Conservation (phyloP, 306 rosid genomes). For the Acmispon strigosus region DNA sequence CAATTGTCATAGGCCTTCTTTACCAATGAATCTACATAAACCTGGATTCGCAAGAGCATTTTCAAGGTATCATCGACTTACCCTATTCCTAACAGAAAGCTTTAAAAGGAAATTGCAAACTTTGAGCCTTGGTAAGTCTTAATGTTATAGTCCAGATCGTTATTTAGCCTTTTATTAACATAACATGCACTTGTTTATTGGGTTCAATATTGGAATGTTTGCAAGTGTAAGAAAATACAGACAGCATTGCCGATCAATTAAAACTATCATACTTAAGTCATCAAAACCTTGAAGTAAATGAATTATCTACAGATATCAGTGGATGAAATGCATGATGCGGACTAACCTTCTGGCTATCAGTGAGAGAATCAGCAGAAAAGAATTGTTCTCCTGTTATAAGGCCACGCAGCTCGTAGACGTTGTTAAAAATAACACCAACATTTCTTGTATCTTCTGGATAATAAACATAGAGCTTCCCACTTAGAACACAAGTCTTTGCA, state of each 20-base stretch:
- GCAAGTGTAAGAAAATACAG: constrained; percentile 1
- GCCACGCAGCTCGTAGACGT: constrained; percentile 84
- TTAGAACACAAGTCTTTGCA: constrained; percentile 88
- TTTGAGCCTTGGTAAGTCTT: constrained; percentile 4
- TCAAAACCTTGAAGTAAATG: not conserved
- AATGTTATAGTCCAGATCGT: not conserved
- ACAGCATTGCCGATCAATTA: not conserved
- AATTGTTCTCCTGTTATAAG: constrained; percentile 80
- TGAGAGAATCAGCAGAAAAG: constrained; percentile 78
- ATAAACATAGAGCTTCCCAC: constrained; percentile 86
- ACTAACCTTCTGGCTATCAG: constrained; percentile 84
- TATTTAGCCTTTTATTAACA: not conserved
- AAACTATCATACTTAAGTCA: not conserved
- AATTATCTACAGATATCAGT: not conserved
- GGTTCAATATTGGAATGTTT: not conserved
- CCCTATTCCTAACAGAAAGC: constrained; percentile 6
- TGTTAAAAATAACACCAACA: constrained; percentile 81
- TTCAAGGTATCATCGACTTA: constrained; percentile 14
- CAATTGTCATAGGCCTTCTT: constrained; percentile 95
- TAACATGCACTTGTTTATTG: not conserved
- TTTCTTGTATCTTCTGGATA: constrained; percentile 88
- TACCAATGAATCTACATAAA: constrained; percentile 82
- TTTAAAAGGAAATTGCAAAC: constrained; percentile 3
- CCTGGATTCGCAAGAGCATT: constrained; percentile 48
- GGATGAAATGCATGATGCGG: not conserved